These are phyloP conservation scores for Metschnikowia similis DNA, from an alignment of 805 yeast species.

Conservation along the genomic window DNA sequence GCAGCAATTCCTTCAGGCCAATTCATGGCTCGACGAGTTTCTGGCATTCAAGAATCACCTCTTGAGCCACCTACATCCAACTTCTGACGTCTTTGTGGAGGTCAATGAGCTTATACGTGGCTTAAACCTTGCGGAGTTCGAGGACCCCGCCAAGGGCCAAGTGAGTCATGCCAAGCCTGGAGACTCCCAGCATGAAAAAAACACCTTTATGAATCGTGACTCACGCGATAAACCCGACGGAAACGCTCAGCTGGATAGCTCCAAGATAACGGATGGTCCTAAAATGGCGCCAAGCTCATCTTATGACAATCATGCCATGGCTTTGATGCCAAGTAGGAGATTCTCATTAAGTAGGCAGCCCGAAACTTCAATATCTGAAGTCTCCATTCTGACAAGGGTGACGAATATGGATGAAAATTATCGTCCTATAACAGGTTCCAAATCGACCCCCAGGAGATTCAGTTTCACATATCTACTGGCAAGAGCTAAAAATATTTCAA, in stretches of 20 bases:
- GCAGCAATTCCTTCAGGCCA: background rate
- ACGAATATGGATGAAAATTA: conserved; percentile 8
- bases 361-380: conserved; percentile 25
- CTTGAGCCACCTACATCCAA: background rate
- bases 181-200: background rate
- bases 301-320: background rate
- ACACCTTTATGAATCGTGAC: background rate
- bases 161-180: background rate
- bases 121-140: background rate
- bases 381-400: conserved; percentile 30
- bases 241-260: background rate
- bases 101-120: background rate
- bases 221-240: background rate
- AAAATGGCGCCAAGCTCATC: background rate
- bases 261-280: background rate
- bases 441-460: conserved; percentile 7
- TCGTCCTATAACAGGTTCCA: conserved; percentile 1
- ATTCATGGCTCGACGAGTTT: background rate
- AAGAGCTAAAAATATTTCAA: background rate
- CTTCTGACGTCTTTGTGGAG: background rate
- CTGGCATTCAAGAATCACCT: background rate
- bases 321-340: background rate
- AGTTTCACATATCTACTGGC: conserved; percentile 2
- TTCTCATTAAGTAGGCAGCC: conserved; percentile 27
- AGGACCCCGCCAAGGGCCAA: background rate